These are phyloP conservation scores for Trichosporon sp. DNA, from an alignment of 1,284 basidiomycete species.

Conservation along the genomic window DNA sequence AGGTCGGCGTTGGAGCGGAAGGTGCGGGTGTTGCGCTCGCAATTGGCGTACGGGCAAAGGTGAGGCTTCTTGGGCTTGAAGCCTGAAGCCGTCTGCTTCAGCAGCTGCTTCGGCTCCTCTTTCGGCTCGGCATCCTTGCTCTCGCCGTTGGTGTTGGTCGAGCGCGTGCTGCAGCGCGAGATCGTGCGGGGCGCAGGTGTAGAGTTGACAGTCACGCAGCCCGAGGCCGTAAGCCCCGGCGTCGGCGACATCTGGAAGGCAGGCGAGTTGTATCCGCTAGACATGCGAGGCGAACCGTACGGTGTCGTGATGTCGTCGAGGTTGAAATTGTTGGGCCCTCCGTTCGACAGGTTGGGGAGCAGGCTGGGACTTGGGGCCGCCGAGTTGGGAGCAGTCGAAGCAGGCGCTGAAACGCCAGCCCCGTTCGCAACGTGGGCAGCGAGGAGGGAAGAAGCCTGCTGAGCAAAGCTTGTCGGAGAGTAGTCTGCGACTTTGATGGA, in stretches of 20 bases:
- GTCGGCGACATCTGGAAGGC: constrained; percentile 33
- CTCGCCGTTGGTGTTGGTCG: constrained; percentile 19
- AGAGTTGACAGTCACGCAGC: constrained; percentile 25
- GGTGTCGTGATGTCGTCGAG: constrained; percentile 25
- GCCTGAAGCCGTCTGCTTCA: constrained; percentile 15
- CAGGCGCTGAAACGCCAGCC: not conserved
- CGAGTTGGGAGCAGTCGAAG: not conserved
- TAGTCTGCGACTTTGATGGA: constrained; percentile 12
- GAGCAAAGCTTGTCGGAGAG: not conserved
- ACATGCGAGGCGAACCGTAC: constrained; percentile 6
- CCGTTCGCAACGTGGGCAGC: constrained; percentile 14
- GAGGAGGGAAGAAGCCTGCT: constrained; percentile 14
- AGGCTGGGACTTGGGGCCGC: constrained; percentile 2
- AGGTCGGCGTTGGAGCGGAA: constrained; percentile 39
- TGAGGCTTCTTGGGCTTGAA: constrained; percentile 30
- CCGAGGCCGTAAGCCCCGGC: constrained; percentile 26
- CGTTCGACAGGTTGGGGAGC: not conserved
- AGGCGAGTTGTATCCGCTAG: constrained; percentile 28
- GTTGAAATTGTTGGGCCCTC: constrained; percentile 26
- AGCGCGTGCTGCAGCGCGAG: constrained; percentile 32
- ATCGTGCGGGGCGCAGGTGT: constrained; percentile 29
- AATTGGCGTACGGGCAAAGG: constrained; percentile 30
- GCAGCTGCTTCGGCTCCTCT: constrained; percentile 11
- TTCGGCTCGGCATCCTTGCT: not conserved
- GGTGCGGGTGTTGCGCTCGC: constrained; percentile 28